phyloP scores from a whole-genome alignment of 1,139 yeast species.

The Suzukiozyma palmioleophila region DNA sequence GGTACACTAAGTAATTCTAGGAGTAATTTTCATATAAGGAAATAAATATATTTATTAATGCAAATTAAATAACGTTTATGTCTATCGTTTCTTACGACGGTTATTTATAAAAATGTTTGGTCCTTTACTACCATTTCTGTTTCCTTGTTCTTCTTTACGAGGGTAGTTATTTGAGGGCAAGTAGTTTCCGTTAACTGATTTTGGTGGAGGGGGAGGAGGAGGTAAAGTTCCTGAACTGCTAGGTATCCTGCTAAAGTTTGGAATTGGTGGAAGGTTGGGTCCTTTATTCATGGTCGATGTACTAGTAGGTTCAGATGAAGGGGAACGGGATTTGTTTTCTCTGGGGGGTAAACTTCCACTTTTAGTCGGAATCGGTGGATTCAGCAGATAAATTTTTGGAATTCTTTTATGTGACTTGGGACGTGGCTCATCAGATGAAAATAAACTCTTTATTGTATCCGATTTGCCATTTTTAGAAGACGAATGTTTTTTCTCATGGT shows the following conservation, averaged over 20 bases:
- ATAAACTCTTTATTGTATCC: not conserved
- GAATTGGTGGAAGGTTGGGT: too few relatives aligned
- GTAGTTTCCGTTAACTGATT: too few relatives aligned
- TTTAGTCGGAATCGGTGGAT: not conserved
- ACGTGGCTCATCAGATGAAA: not conserved
- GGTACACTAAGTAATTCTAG: not conserved
- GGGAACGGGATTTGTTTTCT: not conserved
- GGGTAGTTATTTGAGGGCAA: too few relatives aligned
- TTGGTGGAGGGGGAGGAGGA: too few relatives aligned
- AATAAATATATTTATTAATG: constrained; percentile 1
- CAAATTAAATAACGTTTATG: not conserved
- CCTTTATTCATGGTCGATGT: too few relatives aligned
- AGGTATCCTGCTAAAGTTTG: too few relatives aligned
- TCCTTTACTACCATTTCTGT: not conserved
- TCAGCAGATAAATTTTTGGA: not conserved
- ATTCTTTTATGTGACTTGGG: not conserved
- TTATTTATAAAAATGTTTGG: not conserved
- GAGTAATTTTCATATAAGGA: not conserved
- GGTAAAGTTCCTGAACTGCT: too few relatives aligned
- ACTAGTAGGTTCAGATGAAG: not conserved
- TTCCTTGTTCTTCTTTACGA: too few relatives aligned
- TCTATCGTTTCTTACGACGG: not conserved
- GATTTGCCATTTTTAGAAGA: not conserved
- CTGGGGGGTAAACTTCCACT: constrained; percentile 1
- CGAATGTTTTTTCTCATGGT: not conserved